Evolutionary conservation across 1,139 yeast genomes (phyloP).

Genomic region (Nakaseomyces delphensis): DNA sequence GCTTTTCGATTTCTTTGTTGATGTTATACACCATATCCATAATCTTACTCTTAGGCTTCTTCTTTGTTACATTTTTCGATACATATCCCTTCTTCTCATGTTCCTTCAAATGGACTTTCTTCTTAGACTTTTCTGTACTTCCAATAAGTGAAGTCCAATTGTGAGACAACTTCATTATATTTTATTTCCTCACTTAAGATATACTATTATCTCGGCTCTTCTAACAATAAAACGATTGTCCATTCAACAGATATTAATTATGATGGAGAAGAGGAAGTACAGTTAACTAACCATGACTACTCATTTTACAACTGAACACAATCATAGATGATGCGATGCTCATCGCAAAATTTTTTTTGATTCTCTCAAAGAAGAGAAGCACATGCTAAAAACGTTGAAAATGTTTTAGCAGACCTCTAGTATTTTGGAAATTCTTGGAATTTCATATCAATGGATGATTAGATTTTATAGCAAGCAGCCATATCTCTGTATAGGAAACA

Average conservation of each 20-base stretch:
- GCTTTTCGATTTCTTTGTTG: constrained; percentile 25
- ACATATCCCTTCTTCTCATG: constrained; percentile 8
- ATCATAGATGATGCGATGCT: neutral
- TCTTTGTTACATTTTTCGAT: neutral
- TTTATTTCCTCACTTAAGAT: neutral
- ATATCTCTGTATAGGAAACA: no score
- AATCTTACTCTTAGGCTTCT: constrained; percentile 15
- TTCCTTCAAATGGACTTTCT: constrained; percentile 6
- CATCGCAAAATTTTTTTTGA: neutral
- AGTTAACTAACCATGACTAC: no score
- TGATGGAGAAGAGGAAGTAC: no score
- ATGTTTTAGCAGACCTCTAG: no score
- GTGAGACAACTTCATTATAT: constrained; percentile 28
- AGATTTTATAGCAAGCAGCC: no score
- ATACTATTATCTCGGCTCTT: neutral
- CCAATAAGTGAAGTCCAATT: constrained; percentile 26
- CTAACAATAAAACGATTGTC: no score
- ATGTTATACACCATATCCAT: constrained; percentile 29
- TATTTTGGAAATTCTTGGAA: no score
- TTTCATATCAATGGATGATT: no score
- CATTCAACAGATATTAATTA: no score
- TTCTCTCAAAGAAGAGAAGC: neutral
- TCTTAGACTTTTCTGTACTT: neutral
- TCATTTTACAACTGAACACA: no score
- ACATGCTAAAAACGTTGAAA: neutral